Base-by-base conservation (phyloP, 169 alveolate species). In the Plasmodium malariae region DNA sequence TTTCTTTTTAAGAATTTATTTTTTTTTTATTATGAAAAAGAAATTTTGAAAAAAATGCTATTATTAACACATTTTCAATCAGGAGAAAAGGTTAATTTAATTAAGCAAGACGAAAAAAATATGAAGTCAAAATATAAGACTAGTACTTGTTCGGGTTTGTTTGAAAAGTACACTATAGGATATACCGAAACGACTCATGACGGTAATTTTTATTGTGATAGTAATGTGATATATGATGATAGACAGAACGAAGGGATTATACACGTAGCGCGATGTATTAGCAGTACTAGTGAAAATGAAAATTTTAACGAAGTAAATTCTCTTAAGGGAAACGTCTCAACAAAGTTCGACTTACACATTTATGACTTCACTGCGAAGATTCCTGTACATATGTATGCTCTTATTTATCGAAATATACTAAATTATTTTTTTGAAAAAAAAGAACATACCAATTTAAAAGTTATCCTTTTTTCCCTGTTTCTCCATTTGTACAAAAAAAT, bases 401-500 rank as follows among this genome's bases (percentile, higher is more conserved):
- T 26, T n/a, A 26, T 43, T 43, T 26, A 65, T 65, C 21, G 74
- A 65, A 65, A 65, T 19, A 36, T 65, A 43, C 55, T 65, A 17
- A 24, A 26, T 26, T 65, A 65, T 28, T 28, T 65, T 43, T 65
- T 65, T 65, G 74, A 65, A 65, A 65, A 32, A 65, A 43, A 43
- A 4, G 74, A 65, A 30, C 55, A 26, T 19, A n/a, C 49, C 17
- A 65, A 36, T 65, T 5, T 65, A 19, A 65, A 65, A 17, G 24
- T 48, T 17, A 65, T 43, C 0, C 17, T 32, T 17, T 65, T 65
- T 26, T 65, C 30, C 24, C 24, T 65, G 74, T 65, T 65, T 21
- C 74, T 65, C 49, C 74, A 65, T 26, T 26, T 65, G 49, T 65
- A 65, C 43, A 65, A 43, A 14, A 65, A 30, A 65, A 65, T 65